Base-by-base conservation (phyloP, 2,329 filamentous ascomycete genomes). In the Delphinella strobiligena region DNA sequence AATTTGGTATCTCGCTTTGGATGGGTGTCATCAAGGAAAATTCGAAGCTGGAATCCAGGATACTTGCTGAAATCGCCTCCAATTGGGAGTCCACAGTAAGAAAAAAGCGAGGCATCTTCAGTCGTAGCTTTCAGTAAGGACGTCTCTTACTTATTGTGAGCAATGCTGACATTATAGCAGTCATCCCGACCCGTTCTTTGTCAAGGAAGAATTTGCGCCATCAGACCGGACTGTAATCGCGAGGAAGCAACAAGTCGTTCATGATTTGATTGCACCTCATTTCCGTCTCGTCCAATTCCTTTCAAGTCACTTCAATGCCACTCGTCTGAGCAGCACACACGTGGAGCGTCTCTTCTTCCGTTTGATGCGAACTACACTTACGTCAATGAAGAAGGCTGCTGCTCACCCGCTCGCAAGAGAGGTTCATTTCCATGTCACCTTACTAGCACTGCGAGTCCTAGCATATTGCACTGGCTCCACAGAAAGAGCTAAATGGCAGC, bases 1-100 rank as follows among this genome's bases (percentile, higher is more conserved):
- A 94, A 56, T 75, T 96, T 37, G 93, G 91, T 4, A 82, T 95
- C 27, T 95, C 91, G 3, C 67, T 98, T 5, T 99, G 91, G 91
- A 77, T 95, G 45, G 91, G 91, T 18, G 84, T 96, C 11, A 93
- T 96, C 53, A 91, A 96, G 52, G 91, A 98, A 58, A 96, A 94
- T 53, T 84, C 88, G 2, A 74, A 75, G 41, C 80, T 95, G 61
- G 87, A 94, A 59, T 75, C 89, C 7, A 79, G 87, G 45, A 77
- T 99, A 41, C 64, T 98, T 22, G 79, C 78, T 38, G 86, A 93
- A 56, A 84, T 96, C 51, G 81, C 82, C 8, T 82, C 91, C 54
- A 83, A 89, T 47, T 98, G 89, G 85, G 89, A 96, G 59, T 69
- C 73, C 42, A 91, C 82, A 3, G 78, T 95, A 34, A 74, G 83